Conservation (phyloP, 2,329 filamentous ascomycete genomes). For the Fusarium sp. region DNA sequence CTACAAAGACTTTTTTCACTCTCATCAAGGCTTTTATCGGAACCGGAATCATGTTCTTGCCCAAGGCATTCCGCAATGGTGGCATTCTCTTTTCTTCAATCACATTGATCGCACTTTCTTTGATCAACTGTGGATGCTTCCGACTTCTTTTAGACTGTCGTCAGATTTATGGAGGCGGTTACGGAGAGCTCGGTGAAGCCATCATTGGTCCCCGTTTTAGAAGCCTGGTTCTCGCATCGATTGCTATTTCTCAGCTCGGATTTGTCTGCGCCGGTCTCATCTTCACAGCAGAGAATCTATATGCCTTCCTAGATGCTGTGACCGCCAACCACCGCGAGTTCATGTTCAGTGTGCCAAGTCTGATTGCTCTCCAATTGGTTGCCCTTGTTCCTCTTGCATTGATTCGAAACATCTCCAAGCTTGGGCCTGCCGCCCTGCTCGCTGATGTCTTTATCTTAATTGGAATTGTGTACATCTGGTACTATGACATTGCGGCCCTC, state of each 20-base stretch:
- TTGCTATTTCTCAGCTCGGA: slow-evolving; percentile 80
- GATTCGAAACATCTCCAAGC: slow-evolving; percentile 81
- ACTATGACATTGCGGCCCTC: slow-evolving; percentile 73
- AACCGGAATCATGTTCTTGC: slow-evolving; percentile 85
- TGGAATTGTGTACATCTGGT: slow-evolving; percentile 80
- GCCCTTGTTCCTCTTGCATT: slow-evolving; percentile 75
- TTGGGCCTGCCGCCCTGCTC: slow-evolving; percentile 76
- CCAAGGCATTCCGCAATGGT: slow-evolving; percentile 83
- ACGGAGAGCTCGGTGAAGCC: slow-evolving; percentile 78
- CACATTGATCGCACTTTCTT: slow-evolving; percentile 73
- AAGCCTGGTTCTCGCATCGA: slow-evolving; percentile 74
- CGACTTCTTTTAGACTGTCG: slow-evolving; percentile 78
- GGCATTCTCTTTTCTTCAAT: slow-evolving; percentile 81
- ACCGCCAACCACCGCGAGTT: slow-evolving; percentile 63
- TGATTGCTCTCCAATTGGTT: slow-evolving; percentile 76
- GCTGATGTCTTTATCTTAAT: slow-evolving; percentile 80
- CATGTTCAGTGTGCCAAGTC: slow-evolving; percentile 62
- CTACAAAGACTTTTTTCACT: slow-evolving; percentile 82
- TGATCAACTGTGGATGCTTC: slow-evolving; percentile 78
- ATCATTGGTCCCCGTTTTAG: slow-evolving; percentile 75
- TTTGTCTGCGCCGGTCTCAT: slow-evolving; percentile 84
- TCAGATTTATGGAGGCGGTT: slow-evolving; percentile 73
- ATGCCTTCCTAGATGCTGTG: slow-evolving; percentile 75
- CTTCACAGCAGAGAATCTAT: slow-evolving; percentile 81
- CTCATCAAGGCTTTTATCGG: slow-evolving; percentile 83